Evolutionary conservation across 371 early-diverging fungal genomes (phyloP).

Genomic region (Mucor plumbeus): DNA sequence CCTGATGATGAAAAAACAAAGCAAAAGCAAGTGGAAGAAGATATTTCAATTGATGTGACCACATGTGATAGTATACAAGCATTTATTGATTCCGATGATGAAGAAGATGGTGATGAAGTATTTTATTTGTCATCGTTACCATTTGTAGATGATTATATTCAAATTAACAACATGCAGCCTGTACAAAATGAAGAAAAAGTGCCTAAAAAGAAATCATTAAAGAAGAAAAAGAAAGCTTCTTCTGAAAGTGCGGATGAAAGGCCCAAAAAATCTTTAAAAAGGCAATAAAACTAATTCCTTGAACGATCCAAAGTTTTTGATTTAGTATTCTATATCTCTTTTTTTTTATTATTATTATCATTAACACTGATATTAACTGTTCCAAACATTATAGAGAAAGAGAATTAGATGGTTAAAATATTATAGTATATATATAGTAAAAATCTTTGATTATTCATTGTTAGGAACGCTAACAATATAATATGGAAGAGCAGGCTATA

Average conservation of each 20-base stretch:
- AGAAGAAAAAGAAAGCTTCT: conserved; percentile 20
- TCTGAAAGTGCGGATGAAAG: conserved; percentile 14
- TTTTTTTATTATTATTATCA: neutral
- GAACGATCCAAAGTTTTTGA: neutral
- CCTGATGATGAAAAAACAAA: conserved; percentile 57
- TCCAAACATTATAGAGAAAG: neutral
- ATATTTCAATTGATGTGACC: conserved; percentile 64
- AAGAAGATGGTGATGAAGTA: conserved; percentile 53
- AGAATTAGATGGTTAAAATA: neutral
- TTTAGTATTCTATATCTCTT: neutral
- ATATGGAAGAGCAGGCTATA: conserved; percentile 55
- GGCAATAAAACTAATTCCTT: neutral
- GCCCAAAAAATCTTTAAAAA: conserved; percentile 22
- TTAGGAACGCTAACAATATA: conserved; percentile 53
- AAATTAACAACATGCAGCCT: neutral
- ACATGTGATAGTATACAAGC: conserved; percentile 69
- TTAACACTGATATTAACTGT: neutral
- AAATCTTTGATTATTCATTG: conserved; percentile 20
- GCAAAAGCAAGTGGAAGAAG: conserved; percentile 59
- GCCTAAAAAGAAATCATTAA: conserved; percentile 10
- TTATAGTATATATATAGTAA: neutral
- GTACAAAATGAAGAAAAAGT: neutral
- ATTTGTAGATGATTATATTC: conserved; percentile 14
- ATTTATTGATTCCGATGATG: conserved; percentile 68
- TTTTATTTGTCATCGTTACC: conserved; percentile 39